Percentiles rank a stretch among this genome's conserved stretches.
Conservation (phyloP, 2,329 filamentous ascomycete species). For the Apiospora aurea region DNA sequence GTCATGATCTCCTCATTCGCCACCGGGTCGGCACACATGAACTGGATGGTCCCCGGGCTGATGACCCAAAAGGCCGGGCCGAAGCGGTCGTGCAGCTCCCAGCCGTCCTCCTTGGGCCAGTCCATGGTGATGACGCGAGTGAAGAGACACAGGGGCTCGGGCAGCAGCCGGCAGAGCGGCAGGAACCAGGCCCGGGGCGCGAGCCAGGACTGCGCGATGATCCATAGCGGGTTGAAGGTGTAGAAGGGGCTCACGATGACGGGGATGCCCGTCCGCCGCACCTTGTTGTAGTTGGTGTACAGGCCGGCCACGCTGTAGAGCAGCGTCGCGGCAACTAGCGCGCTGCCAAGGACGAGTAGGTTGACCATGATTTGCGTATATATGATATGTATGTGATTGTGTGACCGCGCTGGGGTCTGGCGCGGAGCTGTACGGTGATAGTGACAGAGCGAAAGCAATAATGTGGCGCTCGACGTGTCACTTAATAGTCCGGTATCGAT, state of each 20-base stretch:
- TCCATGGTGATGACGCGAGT: slow-evolving; percentile 7
- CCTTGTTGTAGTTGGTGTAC: slow-evolving; percentile 13
- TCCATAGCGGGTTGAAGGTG: slow-evolving; percentile 22
- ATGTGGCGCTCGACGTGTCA: neutral
- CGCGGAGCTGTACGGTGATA: neutral
- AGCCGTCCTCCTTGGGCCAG: slow-evolving; percentile 21
- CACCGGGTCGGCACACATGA: slow-evolving; percentile 10
- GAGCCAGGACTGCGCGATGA: slow-evolving; percentile 18
- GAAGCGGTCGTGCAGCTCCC: neutral
- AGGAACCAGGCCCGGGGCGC: slow-evolving; percentile 15
- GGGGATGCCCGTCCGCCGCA: neutral
- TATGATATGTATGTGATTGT: neutral
- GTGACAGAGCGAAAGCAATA: neutral
- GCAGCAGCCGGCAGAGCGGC: slow-evolving; percentile 13
- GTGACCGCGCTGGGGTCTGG: neutral
- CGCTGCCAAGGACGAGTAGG: slow-evolving; percentile 4
- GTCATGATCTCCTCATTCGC: slow-evolving; percentile 20
- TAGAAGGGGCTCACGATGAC: slow-evolving; percentile 23
- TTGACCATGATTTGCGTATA: slow-evolving; percentile 5
- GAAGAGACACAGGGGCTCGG: slow-evolving; percentile 17
- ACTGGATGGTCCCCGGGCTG: neutral
- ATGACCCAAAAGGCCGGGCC: slow-evolving; percentile 23
- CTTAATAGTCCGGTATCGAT: neutral
- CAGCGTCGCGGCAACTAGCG: neutral
- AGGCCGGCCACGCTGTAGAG: slow-evolving; percentile 6